Percentiles rank a stretch among this genome's conserved stretches.
phyloP scores from a whole-genome alignment of 75 land plant species.

The Adiantum capillusveneris region DNA sequence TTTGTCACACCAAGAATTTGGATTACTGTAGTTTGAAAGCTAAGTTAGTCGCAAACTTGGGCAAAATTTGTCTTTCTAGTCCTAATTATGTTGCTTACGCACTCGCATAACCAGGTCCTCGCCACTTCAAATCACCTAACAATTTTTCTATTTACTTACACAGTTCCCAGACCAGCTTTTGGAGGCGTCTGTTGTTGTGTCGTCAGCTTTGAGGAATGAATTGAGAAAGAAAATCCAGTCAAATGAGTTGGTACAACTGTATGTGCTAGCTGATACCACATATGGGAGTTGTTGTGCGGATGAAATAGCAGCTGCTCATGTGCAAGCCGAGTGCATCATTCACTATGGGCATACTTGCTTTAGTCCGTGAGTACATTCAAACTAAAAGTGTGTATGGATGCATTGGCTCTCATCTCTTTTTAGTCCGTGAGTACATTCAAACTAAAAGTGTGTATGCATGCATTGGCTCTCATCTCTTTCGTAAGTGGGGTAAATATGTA shows the following conservation, averaged over 20 bases:
- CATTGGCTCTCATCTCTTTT: too few relatives aligned
- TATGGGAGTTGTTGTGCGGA: conserved; percentile 97
- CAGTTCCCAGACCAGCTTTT: conserved; percentile 92
- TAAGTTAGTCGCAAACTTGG: not conserved
- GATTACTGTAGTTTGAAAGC: not conserved
- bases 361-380: conserved; percentile 93
- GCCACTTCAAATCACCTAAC: too few relatives aligned
- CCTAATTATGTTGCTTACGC: not conserved
- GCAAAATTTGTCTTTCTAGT: not conserved
- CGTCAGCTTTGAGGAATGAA: conserved; percentile 35
- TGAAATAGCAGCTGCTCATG: conserved; percentile 89
- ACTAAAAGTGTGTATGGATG: too few relatives aligned
- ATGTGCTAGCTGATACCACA: conserved; percentile 89
- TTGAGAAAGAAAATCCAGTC: conserved; percentile 19
- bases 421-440: conserved; percentile 93
- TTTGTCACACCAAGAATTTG: not conserved
- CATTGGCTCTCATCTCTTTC: too few relatives aligned
- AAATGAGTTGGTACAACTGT: conserved; percentile 34
- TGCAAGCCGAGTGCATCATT: conserved; percentile 75
- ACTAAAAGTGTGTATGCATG: too few relatives aligned
- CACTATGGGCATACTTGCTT: conserved; percentile 94
- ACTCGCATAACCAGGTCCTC: too few relatives aligned
- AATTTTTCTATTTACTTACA: conserved; percentile 1
- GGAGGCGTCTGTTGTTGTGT: conserved; percentile 45
- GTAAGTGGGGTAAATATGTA: too few relatives aligned